These are phyloP conservation scores for Phaeosphaeria sp. DNA, from an alignment of 2,329 filamentous ascomycete genomes.

Conservation along the genomic window DNA sequence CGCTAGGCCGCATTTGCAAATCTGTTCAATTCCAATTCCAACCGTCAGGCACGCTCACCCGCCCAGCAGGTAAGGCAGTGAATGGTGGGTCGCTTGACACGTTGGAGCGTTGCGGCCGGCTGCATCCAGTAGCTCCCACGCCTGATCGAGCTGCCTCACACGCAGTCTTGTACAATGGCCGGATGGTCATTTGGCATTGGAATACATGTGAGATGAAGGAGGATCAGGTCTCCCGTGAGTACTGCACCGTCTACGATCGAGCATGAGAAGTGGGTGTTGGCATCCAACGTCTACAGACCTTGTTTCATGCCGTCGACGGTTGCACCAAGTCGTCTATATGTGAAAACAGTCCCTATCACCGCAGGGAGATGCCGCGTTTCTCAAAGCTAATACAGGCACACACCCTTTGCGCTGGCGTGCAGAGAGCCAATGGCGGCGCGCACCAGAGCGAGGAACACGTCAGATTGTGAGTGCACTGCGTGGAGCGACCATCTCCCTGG, in stretches of 20 bases:
- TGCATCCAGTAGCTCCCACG: background rate
- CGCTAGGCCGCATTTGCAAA: slow-evolving; percentile 8
- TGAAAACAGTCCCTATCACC: slow-evolving; percentile 3
- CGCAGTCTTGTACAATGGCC: background rate
- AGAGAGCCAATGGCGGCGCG: slow-evolving; percentile 8
- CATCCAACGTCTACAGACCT: background rate
- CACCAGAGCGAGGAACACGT: slow-evolving; percentile 32
- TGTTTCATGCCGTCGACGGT: slow-evolving; percentile 14
- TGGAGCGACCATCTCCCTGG: slow-evolving; percentile 24
- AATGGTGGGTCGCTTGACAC: background rate
- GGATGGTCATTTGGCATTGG: background rate
- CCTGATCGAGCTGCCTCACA: background rate
- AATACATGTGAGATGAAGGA: background rate
- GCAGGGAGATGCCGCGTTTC: background rate
- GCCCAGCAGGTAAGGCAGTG: background rate
- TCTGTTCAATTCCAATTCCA: background rate
- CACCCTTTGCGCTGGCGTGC: slow-evolving; percentile 14
- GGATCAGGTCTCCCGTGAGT: background rate
- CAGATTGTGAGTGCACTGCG: slow-evolving; percentile 24
- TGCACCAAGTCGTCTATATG: slow-evolving; percentile 7
- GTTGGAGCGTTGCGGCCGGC: background rate
- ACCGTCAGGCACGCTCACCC: background rate
- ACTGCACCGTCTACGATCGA: background rate
- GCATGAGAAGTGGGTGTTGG: background rate
- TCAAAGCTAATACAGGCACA: slow-evolving; percentile 3